Evolutionary conservation across 2,329 filamentous ascomycete species (phyloP), one percentile per base, ranked within the genome.

Genomic region (Aspergillus latus): DNA sequence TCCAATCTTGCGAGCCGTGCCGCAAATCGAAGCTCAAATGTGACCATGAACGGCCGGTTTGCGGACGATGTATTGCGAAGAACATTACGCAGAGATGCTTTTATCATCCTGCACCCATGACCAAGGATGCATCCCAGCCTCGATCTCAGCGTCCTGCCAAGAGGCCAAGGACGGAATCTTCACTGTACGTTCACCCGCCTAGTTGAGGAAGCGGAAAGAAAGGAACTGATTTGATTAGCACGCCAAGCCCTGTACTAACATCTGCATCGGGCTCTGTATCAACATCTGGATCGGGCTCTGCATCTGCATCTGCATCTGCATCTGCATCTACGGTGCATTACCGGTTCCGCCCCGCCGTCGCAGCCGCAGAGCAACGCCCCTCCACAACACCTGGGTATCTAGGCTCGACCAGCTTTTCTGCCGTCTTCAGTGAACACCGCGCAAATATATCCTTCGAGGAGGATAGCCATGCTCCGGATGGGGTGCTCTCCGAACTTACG

Each of bases 41-140:
- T 56, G 71, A 73, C 46, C 71, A 74, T 56, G 65, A 62, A 5
- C 62, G 67, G 42, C 72, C 72, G 2, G 62, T 72, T 5, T 74
- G 71, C 57, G 64, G 66, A 28, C 59, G 68, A 61, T 73, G 71
- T 47, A 54, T 57, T n/a, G 46, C 64, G 4, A 72, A 70, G 49
- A 64, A 67, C 29, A 69, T 71, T 44, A 58, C 51, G 6, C 61
- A 67, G 15, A 61, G 64, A 56, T 74, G 72, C 48, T 72, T 71
- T 45, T 74, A 74, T 50, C 72, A 74, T 56, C 72, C 72, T 47
- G 69, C 72, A 5, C 72, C 71, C 4, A 74, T 74, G 72, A 74
- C 71, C 16, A 73, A 66, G 30, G 55, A 62, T n/a, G 59, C 59
- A 16, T 54, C 42, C 13, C 42, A 44, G 42, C 4, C 42, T n/a